Base-by-base conservation (phyloP, 2,329 filamentous ascomycete genomes). In the Diaporthe sp. region DNA sequence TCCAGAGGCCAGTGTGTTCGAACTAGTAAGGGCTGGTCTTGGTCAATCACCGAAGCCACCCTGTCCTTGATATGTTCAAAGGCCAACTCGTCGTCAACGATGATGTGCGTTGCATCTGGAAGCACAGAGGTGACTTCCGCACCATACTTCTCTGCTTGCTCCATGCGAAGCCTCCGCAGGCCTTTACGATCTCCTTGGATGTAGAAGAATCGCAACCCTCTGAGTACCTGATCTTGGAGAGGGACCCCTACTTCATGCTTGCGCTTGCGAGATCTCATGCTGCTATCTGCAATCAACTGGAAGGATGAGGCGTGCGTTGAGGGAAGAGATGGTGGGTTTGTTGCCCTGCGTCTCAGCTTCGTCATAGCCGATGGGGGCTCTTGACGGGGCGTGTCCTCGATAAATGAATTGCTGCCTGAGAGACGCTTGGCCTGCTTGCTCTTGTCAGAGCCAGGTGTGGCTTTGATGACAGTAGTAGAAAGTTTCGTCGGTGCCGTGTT, bases 151-250 rank as follows among this genome's bases (percentile, higher is more conserved):
- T 91, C 88, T 0, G 94, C 92, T 81, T 93, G 95, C 39, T 88
- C 88, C 70, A 98, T 97, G 5, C 94, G 92, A 73, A 92, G 83
- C 71, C 90, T 90, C 51, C 96, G 90, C 10, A 89, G 88, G 42
- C 92, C 90, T 61, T 93, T 88, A 76, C 96, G 93, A 76, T 95
- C 91, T 77, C 97, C 94, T 0, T 95, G 96, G 8, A 97, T 90
- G 81, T 97, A 98, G 83, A 91, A 94, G 77, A 95, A 93, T 0
- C 84, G 81, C n/a, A 94, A 81, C 0, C 84, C 88, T 58, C 84
- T 87, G 80, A 95, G 92, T 7, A 94, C 86, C 77, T 89, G 87
- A 72, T 89, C 82, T 1, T 82, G 80, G 75, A 90, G 87, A 0
- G 90, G 87, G 0, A 89, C 84, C 27, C 86, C 75, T 66, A 86